phyloP scores from a whole-genome alignment of 345 rosid species.

The Erucastrum elatum region DNA sequence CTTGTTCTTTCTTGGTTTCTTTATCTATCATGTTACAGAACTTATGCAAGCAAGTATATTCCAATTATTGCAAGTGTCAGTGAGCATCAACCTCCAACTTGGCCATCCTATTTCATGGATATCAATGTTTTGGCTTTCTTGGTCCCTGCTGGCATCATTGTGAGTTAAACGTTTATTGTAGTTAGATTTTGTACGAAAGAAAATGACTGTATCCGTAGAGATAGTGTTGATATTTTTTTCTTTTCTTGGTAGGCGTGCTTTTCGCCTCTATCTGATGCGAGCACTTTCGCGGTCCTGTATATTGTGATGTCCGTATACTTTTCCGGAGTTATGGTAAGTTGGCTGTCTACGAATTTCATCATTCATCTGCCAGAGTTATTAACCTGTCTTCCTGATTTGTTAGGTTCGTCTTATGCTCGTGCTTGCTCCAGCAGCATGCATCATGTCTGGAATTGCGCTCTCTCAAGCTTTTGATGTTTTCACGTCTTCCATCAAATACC shows the following conservation, averaged over 20 bases:
- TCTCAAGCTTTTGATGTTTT: slow-evolving; percentile 95
- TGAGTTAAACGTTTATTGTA: slow-evolving; percentile 45
- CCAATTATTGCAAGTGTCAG: slow-evolving; percentile 99
- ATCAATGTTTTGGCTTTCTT: slow-evolving; percentile 98
- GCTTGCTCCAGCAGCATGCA: slow-evolving; percentile 99
- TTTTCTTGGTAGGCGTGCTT: slow-evolving; percentile 84
- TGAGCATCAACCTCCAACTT: slow-evolving; percentile 99
- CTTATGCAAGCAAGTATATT: slow-evolving; percentile 96
- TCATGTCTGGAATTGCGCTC: slow-evolving; percentile 96
- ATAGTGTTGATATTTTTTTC: slow-evolving; percentile 8
- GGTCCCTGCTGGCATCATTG: slow-evolving; percentile 99
- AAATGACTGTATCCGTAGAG: not conserved
- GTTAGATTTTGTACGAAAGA: slow-evolving; percentile 1
- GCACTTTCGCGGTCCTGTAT: slow-evolving; percentile 87
- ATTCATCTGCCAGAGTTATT: slow-evolving; percentile 9
- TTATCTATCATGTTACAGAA: slow-evolving; percentile 51
- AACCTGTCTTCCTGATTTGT: slow-evolving; percentile 25
- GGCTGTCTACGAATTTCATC: not conserved
- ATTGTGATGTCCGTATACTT: slow-evolving; percentile 94
- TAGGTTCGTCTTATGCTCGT: slow-evolving; percentile 99
- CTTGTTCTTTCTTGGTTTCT: slow-evolving; percentile 9
- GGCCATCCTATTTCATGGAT: slow-evolving; percentile 99
- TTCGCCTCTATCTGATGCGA: slow-evolving; percentile 96
- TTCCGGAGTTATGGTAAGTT: slow-evolving; percentile 98
- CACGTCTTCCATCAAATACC: slow-evolving; percentile 90